A percentile compares a stretch with the other conserved stretches of the same genome.
Evolutionary conservation across 2,329 filamentous ascomycete species (phyloP).

Genomic region (Apiospora rasikravindrae): DNA sequence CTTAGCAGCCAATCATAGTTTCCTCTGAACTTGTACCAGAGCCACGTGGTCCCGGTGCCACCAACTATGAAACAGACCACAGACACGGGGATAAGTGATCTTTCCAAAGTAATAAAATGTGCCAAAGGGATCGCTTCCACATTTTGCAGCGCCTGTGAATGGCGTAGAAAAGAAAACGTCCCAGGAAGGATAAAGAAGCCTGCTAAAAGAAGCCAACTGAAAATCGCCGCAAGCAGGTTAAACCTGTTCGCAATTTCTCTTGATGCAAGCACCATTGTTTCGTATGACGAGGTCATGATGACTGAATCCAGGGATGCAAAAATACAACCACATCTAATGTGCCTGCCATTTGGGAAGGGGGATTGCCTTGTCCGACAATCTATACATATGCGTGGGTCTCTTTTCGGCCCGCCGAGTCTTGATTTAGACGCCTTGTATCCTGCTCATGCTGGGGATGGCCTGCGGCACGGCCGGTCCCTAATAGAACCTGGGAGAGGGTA

Average conservation of each 20-base stretch:
- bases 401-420: neutral
- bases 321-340: neutral
- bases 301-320: neutral
- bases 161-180: neutral
- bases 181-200: neutral
- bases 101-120: neutral
- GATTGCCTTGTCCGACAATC: neutral
- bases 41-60: neutral
- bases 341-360: neutral
- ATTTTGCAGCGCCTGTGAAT: neutral
- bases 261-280: neutral
- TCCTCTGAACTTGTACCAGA: neutral
- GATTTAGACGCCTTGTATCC: slow-evolving; percentile 2
- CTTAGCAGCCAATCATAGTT: neutral
- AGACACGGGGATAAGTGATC: neutral
- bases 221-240: neutral
- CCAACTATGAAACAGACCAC: neutral
- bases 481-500: neutral
- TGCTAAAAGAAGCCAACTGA: neutral
- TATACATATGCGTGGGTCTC: neutral
- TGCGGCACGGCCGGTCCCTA: neutral
- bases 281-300: neutral
- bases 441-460: neutral
- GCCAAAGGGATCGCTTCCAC: neutral
- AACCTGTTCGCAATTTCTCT: neutral